Conservation (phyloP, 192 early-diverging fungal genomes). For the Coemansia sp. region DNA sequence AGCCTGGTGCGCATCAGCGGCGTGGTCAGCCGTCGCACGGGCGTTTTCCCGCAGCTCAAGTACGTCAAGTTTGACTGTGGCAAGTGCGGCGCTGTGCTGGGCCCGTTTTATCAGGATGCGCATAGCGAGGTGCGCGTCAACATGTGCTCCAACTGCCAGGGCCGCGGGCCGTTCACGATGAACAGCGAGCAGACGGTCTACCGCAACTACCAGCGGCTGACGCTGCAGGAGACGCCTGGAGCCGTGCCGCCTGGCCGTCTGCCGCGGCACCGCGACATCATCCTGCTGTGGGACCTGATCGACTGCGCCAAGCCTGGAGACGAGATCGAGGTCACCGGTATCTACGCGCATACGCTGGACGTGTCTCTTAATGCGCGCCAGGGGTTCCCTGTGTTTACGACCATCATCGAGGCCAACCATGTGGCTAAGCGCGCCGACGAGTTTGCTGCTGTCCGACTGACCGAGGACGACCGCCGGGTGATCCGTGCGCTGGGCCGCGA, state of each 20-base stretch:
- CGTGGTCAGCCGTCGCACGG: constrained; percentile 88
- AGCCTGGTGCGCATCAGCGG: constrained; percentile 86
- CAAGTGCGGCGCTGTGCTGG: constrained; percentile 87
- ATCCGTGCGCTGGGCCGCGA: constrained; percentile 77
- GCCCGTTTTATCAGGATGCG: constrained; percentile 92
- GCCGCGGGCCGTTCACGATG: constrained; percentile 84
- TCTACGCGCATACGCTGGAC: constrained; percentile 96
- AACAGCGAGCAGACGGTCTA: constrained; percentile 96
- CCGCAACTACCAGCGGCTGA: constrained; percentile 95
- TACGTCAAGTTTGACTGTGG: constrained; percentile 94
- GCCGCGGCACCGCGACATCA: constrained; percentile 90
- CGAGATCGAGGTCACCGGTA: constrained; percentile 91
- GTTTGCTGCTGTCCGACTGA: constrained; percentile 81
- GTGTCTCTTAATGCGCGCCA: constrained; percentile 79
- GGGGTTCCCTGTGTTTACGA: constrained; percentile 96
- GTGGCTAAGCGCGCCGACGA: constrained; percentile 85
- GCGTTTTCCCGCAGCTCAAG: constrained; percentile 96
- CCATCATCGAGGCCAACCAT: constrained; percentile 96
- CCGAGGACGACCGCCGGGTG: constrained; percentile 83
- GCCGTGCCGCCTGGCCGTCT: constrained; percentile 92
- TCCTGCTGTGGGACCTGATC: constrained; percentile 94
- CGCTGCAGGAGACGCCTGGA: constrained; percentile 93
- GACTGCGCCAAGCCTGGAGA: constrained; percentile 95
- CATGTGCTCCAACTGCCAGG: constrained; percentile 85
- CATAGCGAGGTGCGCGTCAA: constrained; percentile 79